phyloP scores from a whole-genome alignment of 768 basidiomycete species.

The Russula earlei region DNA sequence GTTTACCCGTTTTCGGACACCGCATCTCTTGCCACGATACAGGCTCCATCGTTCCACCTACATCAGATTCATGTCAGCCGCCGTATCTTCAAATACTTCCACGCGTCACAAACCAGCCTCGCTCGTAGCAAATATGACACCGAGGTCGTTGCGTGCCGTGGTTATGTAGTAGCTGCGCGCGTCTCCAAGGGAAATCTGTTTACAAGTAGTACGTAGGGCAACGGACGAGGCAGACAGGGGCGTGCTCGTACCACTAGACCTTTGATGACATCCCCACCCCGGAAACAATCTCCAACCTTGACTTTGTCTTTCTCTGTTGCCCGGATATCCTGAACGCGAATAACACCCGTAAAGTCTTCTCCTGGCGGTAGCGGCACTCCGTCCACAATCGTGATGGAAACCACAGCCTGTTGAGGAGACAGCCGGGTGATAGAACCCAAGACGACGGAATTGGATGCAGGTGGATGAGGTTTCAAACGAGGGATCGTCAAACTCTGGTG shows the following conservation, averaged over 20 bases:
- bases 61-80: background rate
- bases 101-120: slow-evolving; percentile 55
- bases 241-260: slow-evolving; percentile 65
- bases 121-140: slow-evolving; percentile 85
- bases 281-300: slow-evolving; percentile 84
- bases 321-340: slow-evolving; percentile 80
- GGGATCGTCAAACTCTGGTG: slow-evolving; percentile 51
- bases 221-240: background rate
- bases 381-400: slow-evolving; percentile 83
- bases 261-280: slow-evolving; percentile 84
- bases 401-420: slow-evolving; percentile 71
- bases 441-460: slow-evolving; percentile 63
- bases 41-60: slow-evolving; percentile 76
- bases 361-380: slow-evolving; percentile 71
- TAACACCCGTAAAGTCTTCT: slow-evolving; percentile 85
- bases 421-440: slow-evolving; percentile 77
- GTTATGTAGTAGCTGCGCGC: slow-evolving; percentile 88
- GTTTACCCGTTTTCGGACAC: slow-evolving; percentile 68
- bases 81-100: background rate
- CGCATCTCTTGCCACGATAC: slow-evolving; percentile 90
- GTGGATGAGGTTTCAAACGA: slow-evolving; percentile 63
- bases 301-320: slow-evolving; percentile 87
- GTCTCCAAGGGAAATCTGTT: slow-evolving; percentile 84
- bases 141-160: slow-evolving; percentile 82
- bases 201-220: background rate